Percentiles rank a stretch among this genome's conserved stretches.
Conservation (phyloP, 345 rosid genomes). For the Citrus reticulata region DNA sequence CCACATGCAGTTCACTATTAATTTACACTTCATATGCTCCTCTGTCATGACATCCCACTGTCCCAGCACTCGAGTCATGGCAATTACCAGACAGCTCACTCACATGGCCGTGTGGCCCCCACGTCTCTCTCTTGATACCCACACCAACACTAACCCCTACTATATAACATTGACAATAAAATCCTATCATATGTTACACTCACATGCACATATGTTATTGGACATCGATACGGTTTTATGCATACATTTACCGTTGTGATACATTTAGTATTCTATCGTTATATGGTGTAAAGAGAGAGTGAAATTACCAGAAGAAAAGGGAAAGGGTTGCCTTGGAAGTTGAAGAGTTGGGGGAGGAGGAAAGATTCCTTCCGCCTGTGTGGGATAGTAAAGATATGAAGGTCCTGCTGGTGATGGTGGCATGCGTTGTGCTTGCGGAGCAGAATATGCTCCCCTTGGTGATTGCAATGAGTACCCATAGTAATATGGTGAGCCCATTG, state of each 20-base stretch:
- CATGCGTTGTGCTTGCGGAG: slow-evolving; percentile 1
- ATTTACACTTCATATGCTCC: slow-evolving; percentile 25
- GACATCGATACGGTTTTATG: no score
- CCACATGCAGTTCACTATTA: slow-evolving; percentile 37
- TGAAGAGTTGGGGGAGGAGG: slow-evolving; percentile 41
- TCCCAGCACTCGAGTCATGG: slow-evolving; percentile 31
- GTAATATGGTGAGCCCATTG: slow-evolving; percentile 48
- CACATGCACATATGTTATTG: no score
- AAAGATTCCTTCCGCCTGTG: slow-evolving; percentile 37
- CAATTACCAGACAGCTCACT: slow-evolving; percentile 55
- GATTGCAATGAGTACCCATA: slow-evolving; percentile 68
- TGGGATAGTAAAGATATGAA: slow-evolving; percentile 51
- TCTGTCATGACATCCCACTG: slow-evolving; percentile 40
- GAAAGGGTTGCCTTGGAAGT: slow-evolving; percentile 32
- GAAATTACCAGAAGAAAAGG: slow-evolving; percentile 47
- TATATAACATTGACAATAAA: no score
- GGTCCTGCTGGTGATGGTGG: slow-evolving; percentile 37
- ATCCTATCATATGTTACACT: no score
- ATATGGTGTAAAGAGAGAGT: background rate
- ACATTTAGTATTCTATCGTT: no score
- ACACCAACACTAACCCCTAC: background rate
- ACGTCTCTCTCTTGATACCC: background rate
- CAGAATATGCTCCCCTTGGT: slow-evolving; percentile 45
- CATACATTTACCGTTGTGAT: background rate
- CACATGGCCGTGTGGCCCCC: slow-evolving; percentile 52